phyloP scores from a whole-genome alignment of 2,329 filamentous ascomycete genomes.

The Fusarium sp. region DNA sequence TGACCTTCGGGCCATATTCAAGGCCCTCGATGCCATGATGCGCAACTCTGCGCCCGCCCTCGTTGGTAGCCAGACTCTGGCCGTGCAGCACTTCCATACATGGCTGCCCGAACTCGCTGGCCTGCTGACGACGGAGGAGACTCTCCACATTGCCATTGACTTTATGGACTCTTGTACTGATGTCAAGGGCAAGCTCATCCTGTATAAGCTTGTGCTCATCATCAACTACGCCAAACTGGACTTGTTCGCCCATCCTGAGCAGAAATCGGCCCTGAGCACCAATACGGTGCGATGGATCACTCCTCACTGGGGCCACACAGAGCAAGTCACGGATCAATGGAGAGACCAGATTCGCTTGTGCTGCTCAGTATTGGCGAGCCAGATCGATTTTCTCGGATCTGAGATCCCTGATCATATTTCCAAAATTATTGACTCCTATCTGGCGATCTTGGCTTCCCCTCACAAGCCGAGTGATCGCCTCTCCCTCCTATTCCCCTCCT shows the following conservation, averaged over 20 bases:
- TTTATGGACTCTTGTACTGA: slow-evolving; percentile 90
- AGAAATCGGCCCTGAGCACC: slow-evolving; percentile 74
- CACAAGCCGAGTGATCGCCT: slow-evolving; percentile 68
- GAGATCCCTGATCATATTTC: slow-evolving; percentile 89
- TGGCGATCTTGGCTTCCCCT: slow-evolving; percentile 69
- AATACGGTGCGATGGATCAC: slow-evolving; percentile 91
- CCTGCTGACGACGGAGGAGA: slow-evolving; percentile 80
- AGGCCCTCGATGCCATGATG: slow-evolving; percentile 89
- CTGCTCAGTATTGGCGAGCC: slow-evolving; percentile 88
- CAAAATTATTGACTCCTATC: slow-evolving; percentile 89
- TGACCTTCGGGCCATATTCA: slow-evolving; percentile 86
- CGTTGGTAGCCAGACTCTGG: slow-evolving; percentile 91
- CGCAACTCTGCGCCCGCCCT: slow-evolving; percentile 82
- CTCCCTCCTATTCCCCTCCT: slow-evolving; percentile 86
- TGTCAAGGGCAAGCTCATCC: slow-evolving; percentile 87
- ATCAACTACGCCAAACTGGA: slow-evolving; percentile 87
- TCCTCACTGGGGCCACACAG: slow-evolving; percentile 86
- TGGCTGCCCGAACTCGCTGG: slow-evolving; percentile 92
- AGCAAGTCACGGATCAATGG: slow-evolving; percentile 81
- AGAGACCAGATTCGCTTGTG: slow-evolving; percentile 91
- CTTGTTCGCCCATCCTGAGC: slow-evolving; percentile 80
- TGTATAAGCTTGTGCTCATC: slow-evolving; percentile 92
- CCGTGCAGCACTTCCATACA: slow-evolving; percentile 94
- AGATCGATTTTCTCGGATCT: slow-evolving; percentile 77
- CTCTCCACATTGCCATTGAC: slow-evolving; percentile 87